Evolutionary conservation across 352 stramenopile genomes (phyloP).

Genomic region (Globisporangium perplexum): DNA sequence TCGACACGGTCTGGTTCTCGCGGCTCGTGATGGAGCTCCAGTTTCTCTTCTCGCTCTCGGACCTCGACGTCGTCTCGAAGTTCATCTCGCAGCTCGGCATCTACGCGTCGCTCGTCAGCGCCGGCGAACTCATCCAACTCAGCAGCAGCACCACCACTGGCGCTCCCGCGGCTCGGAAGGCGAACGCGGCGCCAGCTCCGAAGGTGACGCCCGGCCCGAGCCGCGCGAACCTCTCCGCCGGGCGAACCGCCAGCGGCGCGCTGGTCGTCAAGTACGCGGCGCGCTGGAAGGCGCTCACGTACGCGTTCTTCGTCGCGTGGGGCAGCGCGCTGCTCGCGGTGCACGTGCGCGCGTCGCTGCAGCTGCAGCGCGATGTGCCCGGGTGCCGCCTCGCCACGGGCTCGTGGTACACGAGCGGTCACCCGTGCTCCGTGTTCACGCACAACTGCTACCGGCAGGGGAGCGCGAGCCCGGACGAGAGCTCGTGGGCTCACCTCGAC

Average conservation of each 20-base stretch:
- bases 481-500: conserved; percentile 6
- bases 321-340: background rate
- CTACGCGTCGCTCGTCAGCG: conserved; percentile 11
- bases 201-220: too few species aligned
- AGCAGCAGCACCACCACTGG: background rate
- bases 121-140: background rate
- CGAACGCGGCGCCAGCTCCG: too few species aligned
- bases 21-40: conserved; percentile 21
- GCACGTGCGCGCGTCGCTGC: conserved; percentile 6
- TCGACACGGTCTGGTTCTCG: conserved; percentile 16
- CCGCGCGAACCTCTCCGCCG: too few species aligned
- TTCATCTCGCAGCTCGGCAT: conserved; percentile 19
- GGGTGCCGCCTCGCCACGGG: background rate
- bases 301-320: conserved; percentile 1
- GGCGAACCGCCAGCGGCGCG: too few species aligned
- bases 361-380: background rate
- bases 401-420: conserved; percentile 4
- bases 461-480: background rate
- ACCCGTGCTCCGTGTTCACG: conserved; percentile 7
- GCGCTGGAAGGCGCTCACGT: too few species aligned
- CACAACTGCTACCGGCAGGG: conserved; percentile 10
- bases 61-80: conserved; percentile 13
- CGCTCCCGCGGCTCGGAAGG: too few species aligned
- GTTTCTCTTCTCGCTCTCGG: conserved; percentile 13
- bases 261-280: too few species aligned